A percentile compares a stretch with the other conserved stretches of the same genome.
phyloP scores from a whole-genome alignment of 805 yeast species.

The Yamadazyma sp. region DNA sequence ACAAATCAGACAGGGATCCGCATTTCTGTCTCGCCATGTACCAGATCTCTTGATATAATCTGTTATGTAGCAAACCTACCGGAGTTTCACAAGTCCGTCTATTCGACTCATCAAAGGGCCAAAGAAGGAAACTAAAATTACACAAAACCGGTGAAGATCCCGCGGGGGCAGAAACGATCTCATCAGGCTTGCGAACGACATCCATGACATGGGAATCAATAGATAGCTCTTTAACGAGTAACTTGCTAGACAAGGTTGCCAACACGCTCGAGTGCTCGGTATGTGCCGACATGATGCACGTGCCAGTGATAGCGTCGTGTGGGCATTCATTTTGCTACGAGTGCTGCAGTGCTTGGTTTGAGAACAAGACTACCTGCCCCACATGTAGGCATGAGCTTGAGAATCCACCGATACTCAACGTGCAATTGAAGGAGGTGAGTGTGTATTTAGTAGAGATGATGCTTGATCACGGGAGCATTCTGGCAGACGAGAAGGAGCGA shows the following conservation, averaged over 20 bases:
- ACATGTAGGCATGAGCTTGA: conserved; percentile 55
- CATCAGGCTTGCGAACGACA: too few species aligned
- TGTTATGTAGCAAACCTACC: too few species aligned
- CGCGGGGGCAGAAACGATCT: neutral
- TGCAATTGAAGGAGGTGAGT: conserved; percentile 49
- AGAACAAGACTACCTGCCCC: conserved; percentile 61
- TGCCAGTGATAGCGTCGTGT: conserved; percentile 62
- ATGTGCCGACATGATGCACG: conserved; percentile 67
- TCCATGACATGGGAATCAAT: conserved; percentile 4
- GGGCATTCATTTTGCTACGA: conserved; percentile 77
- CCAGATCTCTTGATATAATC: too few species aligned
- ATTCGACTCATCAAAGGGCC: too few species aligned
- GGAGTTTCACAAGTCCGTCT: too few species aligned
- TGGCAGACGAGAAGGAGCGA: conserved; percentile 20
- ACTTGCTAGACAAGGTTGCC: conserved; percentile 27
- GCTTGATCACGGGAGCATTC: conserved; percentile 26
- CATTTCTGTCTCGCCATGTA: too few species aligned
- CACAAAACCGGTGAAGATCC: too few species aligned
- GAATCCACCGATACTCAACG: conserved; percentile 53
- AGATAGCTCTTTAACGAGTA: conserved; percentile 12
- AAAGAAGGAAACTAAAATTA: too few species aligned
- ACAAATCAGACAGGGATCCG: too few species aligned
- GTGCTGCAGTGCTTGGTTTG: conserved; percentile 63
- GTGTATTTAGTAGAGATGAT: conserved; percentile 38
- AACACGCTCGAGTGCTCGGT: conserved; percentile 54